Percentiles rank a stretch among this genome's conserved stretches.
Evolutionary conservation across 768 basidiomycete species (phyloP).

Genomic region (Kwoniella sp.): DNA sequence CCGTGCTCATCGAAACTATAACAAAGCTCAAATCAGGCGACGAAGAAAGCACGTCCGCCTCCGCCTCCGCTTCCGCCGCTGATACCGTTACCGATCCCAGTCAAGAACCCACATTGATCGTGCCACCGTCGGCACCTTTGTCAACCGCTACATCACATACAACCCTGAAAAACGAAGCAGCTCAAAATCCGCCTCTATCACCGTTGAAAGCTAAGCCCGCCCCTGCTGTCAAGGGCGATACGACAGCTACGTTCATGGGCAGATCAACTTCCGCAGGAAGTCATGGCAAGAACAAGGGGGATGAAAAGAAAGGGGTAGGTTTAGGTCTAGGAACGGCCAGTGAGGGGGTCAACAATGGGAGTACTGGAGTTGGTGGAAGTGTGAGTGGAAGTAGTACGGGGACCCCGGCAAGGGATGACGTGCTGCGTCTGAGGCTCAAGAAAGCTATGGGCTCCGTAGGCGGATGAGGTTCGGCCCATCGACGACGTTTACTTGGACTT

Average conservation of each 20-base stretch:
- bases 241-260: background rate
- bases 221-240: conserved; percentile 1
- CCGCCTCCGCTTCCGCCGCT: conserved; percentile 4
- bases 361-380: background rate
- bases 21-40: conserved; percentile 55
- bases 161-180: too few species aligned
- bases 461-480: too few species aligned
- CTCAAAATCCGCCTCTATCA: background rate
- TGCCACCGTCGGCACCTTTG: conserved; percentile 3
- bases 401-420: conserved; percentile 42
- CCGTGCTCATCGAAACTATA: conserved; percentile 71
- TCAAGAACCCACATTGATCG: conserved; percentile 6
- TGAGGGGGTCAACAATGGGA: background rate
- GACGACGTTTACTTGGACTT: too few species aligned
- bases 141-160: background rate
- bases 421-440: conserved; percentile 48
- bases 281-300: background rate
- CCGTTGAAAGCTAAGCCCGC: conserved; percentile 19
- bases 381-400: background rate
- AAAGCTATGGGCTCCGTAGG: conserved; percentile 54
- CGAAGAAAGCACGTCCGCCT: conserved; percentile 56
- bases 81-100: background rate
- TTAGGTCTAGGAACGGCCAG: conserved; percentile 1
- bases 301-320: background rate
- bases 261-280: background rate